Base-by-base conservation (phyloP, 2,329 filamentous ascomycete species). In the Coleophoma cylindrospora region DNA sequence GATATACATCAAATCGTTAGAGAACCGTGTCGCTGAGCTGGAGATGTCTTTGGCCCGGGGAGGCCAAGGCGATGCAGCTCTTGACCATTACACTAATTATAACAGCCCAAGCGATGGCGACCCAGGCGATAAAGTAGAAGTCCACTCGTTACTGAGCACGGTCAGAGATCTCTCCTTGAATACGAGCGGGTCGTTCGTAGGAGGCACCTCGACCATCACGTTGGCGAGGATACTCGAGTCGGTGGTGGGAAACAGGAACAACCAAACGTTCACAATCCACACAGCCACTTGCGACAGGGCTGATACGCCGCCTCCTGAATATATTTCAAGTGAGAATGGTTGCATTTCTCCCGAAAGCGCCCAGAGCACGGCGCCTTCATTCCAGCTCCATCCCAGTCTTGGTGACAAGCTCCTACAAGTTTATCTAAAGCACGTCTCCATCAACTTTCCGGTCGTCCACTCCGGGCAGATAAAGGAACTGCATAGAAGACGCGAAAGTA, bases 1-100 rank as follows among this genome's bases (percentile, higher is more conserved):
- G 43, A 37, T 54, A 33, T 54, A 52, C 32, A 54, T 54, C 47
- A 54, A 51, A 21, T 50, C 52, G 4, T 34, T 54, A 14, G 49
- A 54, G 40, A 50, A 54, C 19, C 52, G 52, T 9, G 50, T 52
- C 7, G 52, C 52, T 17, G 52, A 54, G 45, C 33, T 54, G 7
- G 52, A 54, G 34, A 51, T 41, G 22, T 22, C 47, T 13, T 27
- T 51, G 12, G 34, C 48, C 8, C 43, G 36, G 21, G 27, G 36
- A 15, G 52, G 49, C 2, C 27, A 54, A 27, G 21, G n/a, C 10
- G 48, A 36, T 32, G 52, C 48, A 12, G 46, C 47, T 22, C 33
- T 50, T 36, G 52, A 54, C 33, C 52, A 54, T 41, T 54, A 43
- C 44, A 47, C 44, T 11, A 19, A 34, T 10, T 21, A 34, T 36